These are phyloP conservation scores for Trichophyton verrucosum DNA, from an alignment of 2,329 filamentous ascomycete species.

Conservation along the genomic window DNA sequence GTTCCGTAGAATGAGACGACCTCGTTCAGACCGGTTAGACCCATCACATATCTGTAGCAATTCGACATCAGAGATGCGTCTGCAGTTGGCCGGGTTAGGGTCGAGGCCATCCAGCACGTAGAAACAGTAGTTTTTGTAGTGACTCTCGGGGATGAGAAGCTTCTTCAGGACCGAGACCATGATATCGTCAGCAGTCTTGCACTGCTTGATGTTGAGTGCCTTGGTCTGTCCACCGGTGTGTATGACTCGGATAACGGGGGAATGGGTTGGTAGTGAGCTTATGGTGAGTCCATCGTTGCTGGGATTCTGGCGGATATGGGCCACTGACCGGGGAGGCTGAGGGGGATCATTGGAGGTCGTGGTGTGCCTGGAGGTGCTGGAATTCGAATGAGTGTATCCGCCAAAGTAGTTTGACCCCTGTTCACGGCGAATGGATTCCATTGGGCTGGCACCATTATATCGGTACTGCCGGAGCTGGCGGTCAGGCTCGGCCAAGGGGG, in stretches of 20 bases:
- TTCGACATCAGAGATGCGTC: slow-evolving; percentile 73
- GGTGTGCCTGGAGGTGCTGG: slow-evolving; percentile 44
- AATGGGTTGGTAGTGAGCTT: slow-evolving; percentile 70
- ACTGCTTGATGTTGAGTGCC: slow-evolving; percentile 84
- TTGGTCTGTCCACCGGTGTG: slow-evolving; percentile 85
- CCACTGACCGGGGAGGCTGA: slow-evolving; percentile 50
- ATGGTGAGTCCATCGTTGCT: slow-evolving; percentile 79
- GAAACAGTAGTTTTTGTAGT: slow-evolving; percentile 93
- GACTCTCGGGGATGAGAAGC: slow-evolving; percentile 74
- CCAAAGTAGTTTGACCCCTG: slow-evolving; percentile 42
- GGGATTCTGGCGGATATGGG: slow-evolving; percentile 66
- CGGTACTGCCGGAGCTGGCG: slow-evolving; percentile 43
- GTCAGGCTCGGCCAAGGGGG: slow-evolving; percentile 49
- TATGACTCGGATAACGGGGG: slow-evolving; percentile 84
- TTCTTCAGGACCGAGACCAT: slow-evolving; percentile 82
- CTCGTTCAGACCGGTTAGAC: slow-evolving; percentile 69
- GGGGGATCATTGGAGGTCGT: slow-evolving; percentile 52
- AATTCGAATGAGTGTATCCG: slow-evolving; percentile 31
- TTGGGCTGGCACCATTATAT: slow-evolving; percentile 48
- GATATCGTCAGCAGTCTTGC: slow-evolving; percentile 83
- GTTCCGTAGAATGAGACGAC: slow-evolving; percentile 78
- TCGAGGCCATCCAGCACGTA: slow-evolving; percentile 82
- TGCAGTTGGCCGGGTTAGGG: slow-evolving; percentile 66
- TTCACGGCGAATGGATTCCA: slow-evolving; percentile 42
- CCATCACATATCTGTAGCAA: slow-evolving; percentile 86